Evolutionary conservation across 257 asterid species (phyloP).

Genomic region (Plantago elongata): DNA sequence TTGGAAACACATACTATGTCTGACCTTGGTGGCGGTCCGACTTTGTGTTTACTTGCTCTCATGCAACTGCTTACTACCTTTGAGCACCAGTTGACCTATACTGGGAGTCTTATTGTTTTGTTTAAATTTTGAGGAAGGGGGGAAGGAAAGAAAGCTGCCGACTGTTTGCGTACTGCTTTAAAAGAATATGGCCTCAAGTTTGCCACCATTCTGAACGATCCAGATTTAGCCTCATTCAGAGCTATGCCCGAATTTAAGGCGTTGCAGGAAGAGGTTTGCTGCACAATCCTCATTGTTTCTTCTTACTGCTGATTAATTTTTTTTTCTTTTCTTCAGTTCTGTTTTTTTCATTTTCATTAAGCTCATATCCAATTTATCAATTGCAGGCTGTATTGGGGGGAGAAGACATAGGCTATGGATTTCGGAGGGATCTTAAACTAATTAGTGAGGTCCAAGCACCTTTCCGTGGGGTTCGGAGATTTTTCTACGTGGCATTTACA

Average conservation of each 20-base stretch:
- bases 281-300: constrained; percentile 11
- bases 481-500: constrained; percentile 78
- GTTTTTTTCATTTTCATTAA: not conserved
- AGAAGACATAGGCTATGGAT: constrained; percentile 86
- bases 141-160: constrained; percentile 89
- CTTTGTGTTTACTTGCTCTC: constrained; percentile 5
- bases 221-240: constrained; percentile 95
- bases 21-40: not conserved
- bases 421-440: constrained; percentile 93
- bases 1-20: no score
- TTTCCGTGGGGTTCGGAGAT: constrained; percentile 82
- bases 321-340: constrained; percentile 2
- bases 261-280: constrained; percentile 87
- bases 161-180: constrained; percentile 86
- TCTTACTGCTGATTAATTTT: constrained; percentile 9
- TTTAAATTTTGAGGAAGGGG: constrained; percentile 52
- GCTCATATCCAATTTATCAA: constrained; percentile 5
- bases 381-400: constrained; percentile 87
- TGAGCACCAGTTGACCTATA: constrained; percentile 11
- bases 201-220: constrained; percentile 88
- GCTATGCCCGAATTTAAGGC: constrained; percentile 89
- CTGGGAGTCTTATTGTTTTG: constrained; percentile 29
- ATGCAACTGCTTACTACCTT: constrained; percentile 12
- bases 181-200: constrained; percentile 80
- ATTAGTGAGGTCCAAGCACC: constrained; percentile 99